Percentiles rank a stretch among this genome's conserved stretches.
Conservation (phyloP, 345 rosid species). For the Hibiscus trionum region DNA sequence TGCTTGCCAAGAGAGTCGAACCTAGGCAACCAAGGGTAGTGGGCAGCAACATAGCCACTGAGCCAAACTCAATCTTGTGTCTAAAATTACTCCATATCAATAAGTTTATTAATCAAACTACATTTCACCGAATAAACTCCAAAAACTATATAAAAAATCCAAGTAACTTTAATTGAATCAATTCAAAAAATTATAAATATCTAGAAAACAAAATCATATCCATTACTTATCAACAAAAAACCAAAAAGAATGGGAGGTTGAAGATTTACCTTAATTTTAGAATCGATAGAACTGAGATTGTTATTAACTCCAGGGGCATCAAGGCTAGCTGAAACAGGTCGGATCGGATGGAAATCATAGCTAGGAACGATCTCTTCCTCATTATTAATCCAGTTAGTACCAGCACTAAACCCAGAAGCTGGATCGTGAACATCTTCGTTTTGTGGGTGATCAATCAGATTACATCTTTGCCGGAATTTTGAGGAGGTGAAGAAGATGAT, state of each 20-base stretch:
- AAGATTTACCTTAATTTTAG: slow-evolving; percentile 10
- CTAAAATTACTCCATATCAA: too few relatives aligned
- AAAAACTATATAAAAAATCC: not conserved
- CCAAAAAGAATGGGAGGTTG: not conserved
- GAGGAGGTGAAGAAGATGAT: slow-evolving; percentile 18
- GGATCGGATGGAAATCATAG: slow-evolving; percentile 86
- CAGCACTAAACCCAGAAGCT: slow-evolving; percentile 5
- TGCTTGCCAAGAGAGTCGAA: too few relatives aligned
- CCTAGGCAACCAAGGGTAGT: too few relatives aligned
- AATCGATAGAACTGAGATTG: slow-evolving; percentile 15
- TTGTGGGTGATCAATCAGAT: slow-evolving; percentile 46
- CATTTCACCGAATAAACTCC: not conserved
- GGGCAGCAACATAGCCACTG: too few relatives aligned
- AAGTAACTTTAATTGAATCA: not conserved
- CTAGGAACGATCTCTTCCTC: slow-evolving; percentile 71
- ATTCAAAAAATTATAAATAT: not conserved
- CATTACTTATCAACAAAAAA: not conserved
- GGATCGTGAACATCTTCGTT: slow-evolving; percentile 28
- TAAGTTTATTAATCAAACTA: not conserved
- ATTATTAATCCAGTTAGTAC: slow-evolving; percentile 37
- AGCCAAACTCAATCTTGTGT: too few relatives aligned
- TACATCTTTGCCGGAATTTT: slow-evolving; percentile 25
- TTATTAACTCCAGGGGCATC: slow-evolving; percentile 12
- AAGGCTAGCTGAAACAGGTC: slow-evolving; percentile 35
- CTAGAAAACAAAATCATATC: not conserved